phyloP scores from a whole-genome alignment of 139 green algal genomes.

The Axilococcus clingmanii region DNA sequence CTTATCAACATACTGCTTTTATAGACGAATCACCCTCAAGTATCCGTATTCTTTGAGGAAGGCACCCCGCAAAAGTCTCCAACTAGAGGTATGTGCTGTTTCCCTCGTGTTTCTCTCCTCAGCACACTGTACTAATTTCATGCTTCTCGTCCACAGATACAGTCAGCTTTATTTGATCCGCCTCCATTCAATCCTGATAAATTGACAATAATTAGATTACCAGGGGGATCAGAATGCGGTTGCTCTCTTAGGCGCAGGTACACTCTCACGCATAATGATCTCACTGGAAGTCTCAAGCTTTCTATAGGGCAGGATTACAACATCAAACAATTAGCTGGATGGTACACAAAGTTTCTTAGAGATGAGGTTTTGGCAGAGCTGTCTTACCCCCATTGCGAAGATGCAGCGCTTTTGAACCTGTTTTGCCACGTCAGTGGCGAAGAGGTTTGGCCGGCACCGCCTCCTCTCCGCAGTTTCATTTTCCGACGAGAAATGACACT shows the following conservation, averaged over 20 bases:
- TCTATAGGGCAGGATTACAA: slow-evolving; percentile 74
- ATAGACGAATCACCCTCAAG: too few relatives aligned
- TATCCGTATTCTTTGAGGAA: too few relatives aligned
- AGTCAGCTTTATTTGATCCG: slow-evolving; percentile 46
- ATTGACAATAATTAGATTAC: slow-evolving; percentile 40
- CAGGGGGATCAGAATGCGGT: neutral
- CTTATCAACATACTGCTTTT: too few relatives aligned
- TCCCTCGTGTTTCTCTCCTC: too few relatives aligned
- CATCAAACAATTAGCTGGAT: slow-evolving; percentile 59
- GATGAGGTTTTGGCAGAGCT: slow-evolving; percentile 85
- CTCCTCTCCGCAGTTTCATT: slow-evolving; percentile 74
- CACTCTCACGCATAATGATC: slow-evolving; percentile 88
- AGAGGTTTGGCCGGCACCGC: slow-evolving; percentile 69
- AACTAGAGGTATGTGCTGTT: too few relatives aligned
- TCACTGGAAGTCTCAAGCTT: slow-evolving; percentile 68
- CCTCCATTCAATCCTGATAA: slow-evolving; percentile 56
- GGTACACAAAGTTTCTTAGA: slow-evolving; percentile 46
- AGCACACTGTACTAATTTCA: too few relatives aligned
- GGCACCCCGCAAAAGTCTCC: too few relatives aligned
- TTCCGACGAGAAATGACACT: slow-evolving; percentile 85
- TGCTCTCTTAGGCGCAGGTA: slow-evolving; percentile 40
- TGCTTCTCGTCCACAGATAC: slow-evolving; percentile 22
- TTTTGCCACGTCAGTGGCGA: slow-evolving; percentile 85
- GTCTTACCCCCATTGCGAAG: slow-evolving; percentile 15
- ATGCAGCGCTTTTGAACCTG: slow-evolving; percentile 52